Evolutionary conservation across 352 stramenopile genomes (phyloP), one percentile per base, ranked within the genome.

Genomic region (Phytophthora sansomeana): DNA sequence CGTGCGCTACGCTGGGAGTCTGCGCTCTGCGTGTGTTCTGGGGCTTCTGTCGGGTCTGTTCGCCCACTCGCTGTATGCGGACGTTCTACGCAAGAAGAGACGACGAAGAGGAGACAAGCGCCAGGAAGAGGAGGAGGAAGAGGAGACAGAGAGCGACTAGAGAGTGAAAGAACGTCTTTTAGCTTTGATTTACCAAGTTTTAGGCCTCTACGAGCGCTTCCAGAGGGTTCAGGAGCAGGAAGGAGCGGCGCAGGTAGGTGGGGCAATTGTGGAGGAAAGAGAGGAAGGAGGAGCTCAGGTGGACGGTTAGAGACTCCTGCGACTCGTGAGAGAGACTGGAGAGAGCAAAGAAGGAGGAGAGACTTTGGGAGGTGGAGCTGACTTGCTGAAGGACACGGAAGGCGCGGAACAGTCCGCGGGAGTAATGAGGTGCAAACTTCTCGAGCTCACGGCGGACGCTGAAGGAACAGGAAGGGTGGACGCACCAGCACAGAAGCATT

Each of bases 21-120:
- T 93, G 33, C 81, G 77, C 42, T 83, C 85, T 1, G 85, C 85
- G 33, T 83, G 74, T 28, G 54, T 88, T 21, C 60, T 91, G 26
- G 85, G 85, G 1, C 41, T 93, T 17, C 60, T 93, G 30, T 83
- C 82, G 0, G 85, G 85, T 11, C 68, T 93, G 35, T 85, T 91
- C 43, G 75, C 82, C 4, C 85, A 93, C 58, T 91, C 82, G 30
- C 55, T 93, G 17, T 92, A 91, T 55, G 84, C 80, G 1, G 84
- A 92, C 33, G 81, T 92, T 55, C 58, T 92, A 49, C 74, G 69
- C 35, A 87, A 81, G 35, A 76, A 73, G 47, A 61, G 52, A 13
- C 61, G 67, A 24, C 56, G 52, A 58, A 17, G 50, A 29, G 21
- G 49, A 6, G 44, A 32, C 39, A 69, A 65, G 54, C 50, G 33